These are phyloP conservation scores for Flaveria sonorensis DNA, from an alignment of 129 eudicot species.

Conservation along the genomic window DNA sequence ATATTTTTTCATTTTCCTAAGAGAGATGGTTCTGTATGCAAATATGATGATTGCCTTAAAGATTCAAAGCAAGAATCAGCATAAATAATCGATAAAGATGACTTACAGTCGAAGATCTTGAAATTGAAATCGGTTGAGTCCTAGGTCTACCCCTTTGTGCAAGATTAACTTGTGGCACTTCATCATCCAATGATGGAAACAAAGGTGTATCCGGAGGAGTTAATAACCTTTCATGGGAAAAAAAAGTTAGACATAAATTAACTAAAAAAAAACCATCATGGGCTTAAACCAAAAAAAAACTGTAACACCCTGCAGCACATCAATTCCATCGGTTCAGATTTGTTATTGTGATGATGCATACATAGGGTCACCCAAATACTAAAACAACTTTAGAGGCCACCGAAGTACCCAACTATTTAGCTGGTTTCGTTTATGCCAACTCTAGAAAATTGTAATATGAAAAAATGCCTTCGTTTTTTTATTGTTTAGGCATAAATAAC, in stretches of 20 bases:
- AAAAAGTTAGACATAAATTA: constrained; percentile 15
- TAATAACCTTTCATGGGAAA: constrained; percentile 59
- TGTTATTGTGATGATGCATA: background rate
- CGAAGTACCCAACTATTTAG: background rate
- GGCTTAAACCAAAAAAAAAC: background rate
- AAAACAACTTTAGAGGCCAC: background rate
- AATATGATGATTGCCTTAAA: background rate
- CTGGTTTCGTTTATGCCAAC: background rate
- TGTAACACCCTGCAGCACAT: background rate
- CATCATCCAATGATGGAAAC: constrained; percentile 86
- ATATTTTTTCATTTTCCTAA: background rate
- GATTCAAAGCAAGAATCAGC: background rate
- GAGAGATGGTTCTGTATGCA: background rate
- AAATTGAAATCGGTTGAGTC: constrained; percentile 77
- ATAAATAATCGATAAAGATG: constrained; percentile 12
- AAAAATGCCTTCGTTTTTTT: background rate
- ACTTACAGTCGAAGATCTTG: constrained; percentile 88
- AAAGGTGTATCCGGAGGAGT: constrained; percentile 99
- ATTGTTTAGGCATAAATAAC: background rate
- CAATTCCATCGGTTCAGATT: background rate
- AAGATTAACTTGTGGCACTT: constrained; percentile 52
- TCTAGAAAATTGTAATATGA: background rate
- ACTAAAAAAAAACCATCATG: background rate
- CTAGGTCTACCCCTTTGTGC: constrained; percentile 78
- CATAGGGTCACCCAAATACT: background rate